phyloP scores from a whole-genome alignment of 2,329 filamentous ascomycete genomes.

The Esteya vermicola region DNA sequence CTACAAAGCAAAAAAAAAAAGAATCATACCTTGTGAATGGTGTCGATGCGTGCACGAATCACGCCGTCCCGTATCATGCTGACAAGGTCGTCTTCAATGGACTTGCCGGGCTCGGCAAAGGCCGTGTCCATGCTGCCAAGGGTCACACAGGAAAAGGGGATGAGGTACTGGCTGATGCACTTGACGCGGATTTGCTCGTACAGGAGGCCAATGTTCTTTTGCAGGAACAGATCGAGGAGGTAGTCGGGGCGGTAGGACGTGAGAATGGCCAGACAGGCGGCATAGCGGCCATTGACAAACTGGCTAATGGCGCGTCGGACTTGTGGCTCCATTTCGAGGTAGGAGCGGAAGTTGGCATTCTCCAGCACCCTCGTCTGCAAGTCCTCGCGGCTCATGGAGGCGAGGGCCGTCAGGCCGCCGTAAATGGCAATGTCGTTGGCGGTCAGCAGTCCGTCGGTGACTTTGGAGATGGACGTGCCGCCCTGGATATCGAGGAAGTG shows the following conservation, averaged over 20 bases:
- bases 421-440: constrained; percentile 87
- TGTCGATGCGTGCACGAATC: constrained; percentile 70
- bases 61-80: constrained; percentile 59
- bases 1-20: background rate
- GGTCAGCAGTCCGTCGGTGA: constrained; percentile 54
- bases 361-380: constrained; percentile 67
- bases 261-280: constrained; percentile 67
- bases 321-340: constrained; percentile 85
- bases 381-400: constrained; percentile 69
- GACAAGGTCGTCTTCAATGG: constrained; percentile 62
- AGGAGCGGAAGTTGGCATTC: constrained; percentile 66
- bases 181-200: constrained; percentile 71
- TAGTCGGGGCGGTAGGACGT: constrained; percentile 75
- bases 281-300: constrained; percentile 85
- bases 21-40: constrained; percentile 52
- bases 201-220: constrained; percentile 54
- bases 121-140: constrained; percentile 63
- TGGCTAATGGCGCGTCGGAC: constrained; percentile 80
- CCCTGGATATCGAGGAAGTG: constrained; percentile 54
- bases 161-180: constrained; percentile 85
- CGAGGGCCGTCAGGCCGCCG: constrained; percentile 77
- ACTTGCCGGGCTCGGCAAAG: constrained; percentile 50
- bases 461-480: constrained; percentile 32
- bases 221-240: constrained; percentile 76
- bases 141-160: constrained; percentile 79